phyloP scores from a whole-genome alignment of 805 yeast genomes.

The Suhomyces kilbournensis region DNA sequence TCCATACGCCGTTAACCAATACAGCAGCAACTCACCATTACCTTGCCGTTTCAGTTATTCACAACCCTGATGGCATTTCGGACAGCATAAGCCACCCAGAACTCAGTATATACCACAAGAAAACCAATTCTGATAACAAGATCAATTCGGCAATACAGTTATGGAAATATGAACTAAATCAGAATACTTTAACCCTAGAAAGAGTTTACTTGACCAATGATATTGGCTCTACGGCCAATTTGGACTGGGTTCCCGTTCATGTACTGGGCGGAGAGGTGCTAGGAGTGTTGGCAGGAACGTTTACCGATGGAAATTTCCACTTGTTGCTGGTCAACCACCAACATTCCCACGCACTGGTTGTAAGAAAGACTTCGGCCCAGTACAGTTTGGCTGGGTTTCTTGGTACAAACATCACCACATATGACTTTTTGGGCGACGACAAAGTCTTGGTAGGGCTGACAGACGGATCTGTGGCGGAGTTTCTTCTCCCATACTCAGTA shows the following conservation, averaged over 20 bases:
- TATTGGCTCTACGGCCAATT: slow-evolving; percentile 45
- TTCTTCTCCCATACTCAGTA: slow-evolving; percentile 33
- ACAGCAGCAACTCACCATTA: slow-evolving; percentile 25
- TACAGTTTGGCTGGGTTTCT: slow-evolving; percentile 17
- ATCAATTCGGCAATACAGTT: slow-evolving; percentile 43
- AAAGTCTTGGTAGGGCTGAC: slow-evolving; percentile 54
- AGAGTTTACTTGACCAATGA: slow-evolving; percentile 30
- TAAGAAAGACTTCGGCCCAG: slow-evolving; percentile 22
- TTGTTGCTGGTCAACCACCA: slow-evolving; percentile 39
- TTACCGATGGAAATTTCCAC: slow-evolving; percentile 58
- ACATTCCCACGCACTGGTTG: slow-evolving; percentile 13
- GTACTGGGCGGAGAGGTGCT: slow-evolving; percentile 19
- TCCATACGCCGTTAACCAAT: slow-evolving; percentile 22
- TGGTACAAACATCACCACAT: slow-evolving; percentile 36
- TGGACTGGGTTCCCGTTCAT: slow-evolving; percentile 40
- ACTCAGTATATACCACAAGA: slow-evolving; percentile 29
- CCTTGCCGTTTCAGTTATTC: slow-evolving; percentile 51
- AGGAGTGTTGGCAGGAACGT: slow-evolving; percentile 50
- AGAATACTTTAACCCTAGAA: slow-evolving; percentile 23
- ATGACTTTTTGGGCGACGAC: slow-evolving; percentile 44
- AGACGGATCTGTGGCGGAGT: slow-evolving; percentile 62
- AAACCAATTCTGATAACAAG: slow-evolving; percentile 1
- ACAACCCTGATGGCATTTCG: slow-evolving; percentile 21
- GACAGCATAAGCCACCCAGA: slow-evolving; percentile 23
- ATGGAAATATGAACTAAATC: slow-evolving; percentile 34